phyloP scores from a whole-genome alignment of 805 yeast genomes.

The Naumovozyma dairenensis region DNA sequence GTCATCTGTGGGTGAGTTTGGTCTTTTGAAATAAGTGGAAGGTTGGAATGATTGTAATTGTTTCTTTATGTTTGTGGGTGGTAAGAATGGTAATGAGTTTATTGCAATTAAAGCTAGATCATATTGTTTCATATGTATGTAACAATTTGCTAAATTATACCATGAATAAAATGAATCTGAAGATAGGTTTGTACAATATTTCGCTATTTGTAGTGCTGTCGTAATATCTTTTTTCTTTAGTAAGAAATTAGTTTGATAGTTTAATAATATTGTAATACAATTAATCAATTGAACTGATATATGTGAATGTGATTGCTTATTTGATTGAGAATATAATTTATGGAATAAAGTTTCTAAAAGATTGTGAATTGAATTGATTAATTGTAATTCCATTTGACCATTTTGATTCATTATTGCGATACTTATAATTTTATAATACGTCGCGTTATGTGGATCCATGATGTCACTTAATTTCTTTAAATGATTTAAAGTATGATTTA shows the following conservation, averaged over 20 bases:
- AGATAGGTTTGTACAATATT: conserved; percentile 19
- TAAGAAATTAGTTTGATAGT: conserved; percentile 22
- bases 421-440: conserved; percentile 18
- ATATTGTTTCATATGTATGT: conserved; percentile 16
- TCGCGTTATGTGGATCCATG: conserved; percentile 8
- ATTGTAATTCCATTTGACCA: conserved; percentile 17
- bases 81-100: conserved; percentile 24
- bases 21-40: conserved; percentile 17
- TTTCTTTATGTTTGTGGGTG: conserved; percentile 10
- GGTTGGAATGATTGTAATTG: conserved; percentile 7
- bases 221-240: conserved; percentile 18
- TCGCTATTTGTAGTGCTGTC: conserved; percentile 19
- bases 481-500: conserved; percentile 14
- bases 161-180: conserved; percentile 26
- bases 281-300: conserved; percentile 17
- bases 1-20: conserved; percentile 19
- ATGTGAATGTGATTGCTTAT: too few species aligned
- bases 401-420: conserved; percentile 18
- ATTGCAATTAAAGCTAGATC: conserved; percentile 22
- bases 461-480: conserved; percentile 9
- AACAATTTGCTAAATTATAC: conserved; percentile 22
- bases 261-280: conserved; percentile 20
- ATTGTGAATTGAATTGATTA: conserved; percentile 11
- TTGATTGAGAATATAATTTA: too few species aligned
- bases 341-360: conserved; percentile 10